Base-by-base conservation (phyloP, 352 stramenopile species). In the Phytophthora boehmeriae region DNA sequence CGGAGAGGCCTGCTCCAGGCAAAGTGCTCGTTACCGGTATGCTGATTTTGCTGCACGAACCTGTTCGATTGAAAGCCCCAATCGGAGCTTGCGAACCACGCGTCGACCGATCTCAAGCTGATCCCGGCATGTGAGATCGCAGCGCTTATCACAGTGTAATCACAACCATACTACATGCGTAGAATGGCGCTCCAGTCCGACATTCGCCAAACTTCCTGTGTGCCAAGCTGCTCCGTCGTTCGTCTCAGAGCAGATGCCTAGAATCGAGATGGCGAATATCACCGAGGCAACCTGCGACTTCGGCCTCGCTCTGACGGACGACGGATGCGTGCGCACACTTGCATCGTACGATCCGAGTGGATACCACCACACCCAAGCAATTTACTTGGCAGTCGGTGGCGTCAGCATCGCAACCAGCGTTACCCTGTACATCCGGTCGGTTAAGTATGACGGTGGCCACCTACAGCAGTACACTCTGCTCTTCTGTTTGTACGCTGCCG, bases 381-480 rank as follows among this genome's bases (percentile, higher is more conserved):
- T 61, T 34, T 67, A 67, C 30, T 46, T 53, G 11, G 28, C 43
- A 28, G 17, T 56, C 8, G 59, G 59, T 30, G 28, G 42, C 30
- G 4, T 56, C 14, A 53, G 36, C 13, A 25, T 57, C 3, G 8
- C 55, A 9, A 34, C 47, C 13, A 61, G 30, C 9, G 42, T 36
- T 3, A 25, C 45, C 35, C 43, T 59, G 44, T 67, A 61, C 51
- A 35, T 32, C 25, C 51, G 59, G n/a, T 20, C 59, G 20, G 41
- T 62, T 28, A 61, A 54, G 56, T 54, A 64, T 45, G 44, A 53
- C 22, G 61, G 53, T 20, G 28, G 44, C 30, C 6, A 11, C 16
- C 48, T 69, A 8, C 61, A 69, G 46, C 53, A 69, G 44, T 38
- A 43, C 23, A 50, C 19, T 10, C 64, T 65, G 25, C 47, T 69